Conservation (phyloP, 192 early-diverging fungal species). For the Coemansia sp. region DNA sequence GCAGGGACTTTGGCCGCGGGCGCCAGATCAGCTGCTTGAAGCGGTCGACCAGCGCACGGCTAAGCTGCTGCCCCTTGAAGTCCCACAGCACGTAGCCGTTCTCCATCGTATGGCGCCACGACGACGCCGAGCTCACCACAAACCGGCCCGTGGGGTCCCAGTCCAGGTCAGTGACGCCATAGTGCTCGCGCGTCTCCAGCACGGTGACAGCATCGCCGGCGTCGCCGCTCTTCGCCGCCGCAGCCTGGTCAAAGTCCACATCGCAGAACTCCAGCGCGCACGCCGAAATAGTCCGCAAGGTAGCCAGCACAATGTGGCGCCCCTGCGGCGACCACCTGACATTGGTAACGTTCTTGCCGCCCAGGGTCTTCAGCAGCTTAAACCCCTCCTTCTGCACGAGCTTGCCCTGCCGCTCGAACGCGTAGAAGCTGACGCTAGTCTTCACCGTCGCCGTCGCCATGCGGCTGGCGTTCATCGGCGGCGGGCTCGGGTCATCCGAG, state of each 20-base stretch:
- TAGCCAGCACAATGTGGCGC: constrained; percentile 86
- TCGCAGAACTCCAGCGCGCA: constrained; percentile 95
- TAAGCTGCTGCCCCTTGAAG: constrained; percentile 80
- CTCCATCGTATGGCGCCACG: constrained; percentile 85
- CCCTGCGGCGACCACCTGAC: constrained; percentile 97
- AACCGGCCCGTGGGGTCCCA: constrained; percentile 99
- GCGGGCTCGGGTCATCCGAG: constrained; percentile 66
- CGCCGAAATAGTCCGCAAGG: constrained; percentile 68
- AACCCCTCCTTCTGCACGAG: constrained; percentile 64
- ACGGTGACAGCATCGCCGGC: constrained; percentile 64
- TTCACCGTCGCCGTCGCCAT: constrained; percentile 56
- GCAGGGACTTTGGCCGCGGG: constrained; percentile 83
- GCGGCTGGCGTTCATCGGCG: constrained; percentile 53
- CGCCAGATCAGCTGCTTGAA: constrained; percentile 97
- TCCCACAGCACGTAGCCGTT: constrained; percentile 93
- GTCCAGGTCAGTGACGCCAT: constrained; percentile 92
- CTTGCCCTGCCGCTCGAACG: constrained; percentile 75
- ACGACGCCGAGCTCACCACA: constrained; percentile 80
- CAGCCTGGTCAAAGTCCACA: constrained; percentile 71
- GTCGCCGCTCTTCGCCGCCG: constrained; percentile 51
- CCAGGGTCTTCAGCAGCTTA: constrained; percentile 80
- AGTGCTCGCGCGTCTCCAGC: constrained; percentile 84
- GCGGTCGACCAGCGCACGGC: constrained; percentile 69
- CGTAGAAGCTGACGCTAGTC: constrained; percentile 81
- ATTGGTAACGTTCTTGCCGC: constrained; percentile 78